Base-by-base conservation (phyloP, 805 yeast genomes). In the Brettanomyces naardenensis region DNA sequence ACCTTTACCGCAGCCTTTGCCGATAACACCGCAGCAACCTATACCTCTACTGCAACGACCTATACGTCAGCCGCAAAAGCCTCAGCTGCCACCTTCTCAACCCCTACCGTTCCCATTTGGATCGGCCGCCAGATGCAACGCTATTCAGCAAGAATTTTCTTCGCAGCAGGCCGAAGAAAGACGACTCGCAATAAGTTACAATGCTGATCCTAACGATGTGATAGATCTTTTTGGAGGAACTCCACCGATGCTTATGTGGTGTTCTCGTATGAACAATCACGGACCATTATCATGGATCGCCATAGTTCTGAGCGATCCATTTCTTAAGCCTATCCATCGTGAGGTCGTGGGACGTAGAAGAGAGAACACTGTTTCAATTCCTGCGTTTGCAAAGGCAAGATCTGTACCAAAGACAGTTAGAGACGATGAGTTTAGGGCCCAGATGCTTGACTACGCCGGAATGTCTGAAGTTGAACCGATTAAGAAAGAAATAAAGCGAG, bases 241-340 rank as follows among this genome's bases (percentile, higher is more conserved):
- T 44, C 44, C 64, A 3, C 69, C 80, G 0, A 59, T 72, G 38
- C 54, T 65, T 36, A 43, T 63, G 14, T 61, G 61, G 20, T 65
- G 61, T 35, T 56, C 66, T 3, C 53, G 73, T 31, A 53, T 68
- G 23, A 62, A 64, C 41, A 66, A 67, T 45, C 68, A 65, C 52
- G 82, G 80, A 1, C 75, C 80, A 0, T 61, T 73, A 26, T 53
- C 78, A 1, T 69, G 76, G 68, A 45, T 68, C 4, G 54, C 80
- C 0, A 40, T 70, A 19, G 53, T 75, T 37, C 63, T 65, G 38
- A 72, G 65, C 44, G 83, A 77, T 53, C 59, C 57, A 33, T 58
- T 57, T 47, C 31, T 63, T 40, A 47, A 50, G 14, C 54, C 62
- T 2, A 43, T 65, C n/a, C 63, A 58, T 77, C 36, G 35, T 25